These are phyloP conservation scores for Rhodofomes roseus DNA, from an alignment of 1,284 basidiomycete species.

Conservation along the genomic window DNA sequence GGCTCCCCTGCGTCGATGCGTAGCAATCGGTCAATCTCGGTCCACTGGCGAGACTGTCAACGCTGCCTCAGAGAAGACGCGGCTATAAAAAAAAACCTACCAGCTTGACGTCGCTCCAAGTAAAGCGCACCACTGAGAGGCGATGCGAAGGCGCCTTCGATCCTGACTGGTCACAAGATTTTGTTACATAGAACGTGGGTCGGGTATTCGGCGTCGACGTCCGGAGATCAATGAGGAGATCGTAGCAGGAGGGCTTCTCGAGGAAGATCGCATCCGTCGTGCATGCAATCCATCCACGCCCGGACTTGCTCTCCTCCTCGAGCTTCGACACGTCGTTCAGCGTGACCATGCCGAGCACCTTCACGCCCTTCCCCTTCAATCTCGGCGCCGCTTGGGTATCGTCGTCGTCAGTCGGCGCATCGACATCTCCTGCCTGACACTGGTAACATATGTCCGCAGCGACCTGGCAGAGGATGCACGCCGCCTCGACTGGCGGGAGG, in stretches of 20 bases:
- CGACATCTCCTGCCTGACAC: constrained; percentile 34
- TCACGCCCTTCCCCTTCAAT: constrained; percentile 48
- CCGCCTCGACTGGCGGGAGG: constrained; percentile 70
- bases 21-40: constrained; percentile 65
- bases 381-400: constrained; percentile 21
- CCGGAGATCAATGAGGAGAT: constrained; percentile 73
- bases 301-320: constrained; percentile 47
- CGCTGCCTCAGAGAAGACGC: neutral
- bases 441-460: constrained; percentile 70
- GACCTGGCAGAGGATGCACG: constrained; percentile 71
- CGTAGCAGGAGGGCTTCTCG: constrained; percentile 72
- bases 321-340: constrained; percentile 65
- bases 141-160: constrained; percentile 43
- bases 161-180: constrained; percentile 35
- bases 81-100: constrained; percentile 34
- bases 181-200: constrained; percentile 61
- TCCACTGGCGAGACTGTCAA: constrained; percentile 47
- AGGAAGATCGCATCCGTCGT: constrained; percentile 80
- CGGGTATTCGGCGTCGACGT: constrained; percentile 56
- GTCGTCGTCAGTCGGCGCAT: constrained; percentile 13
- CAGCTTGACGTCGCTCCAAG: constrained; percentile 76
- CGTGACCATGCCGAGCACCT: constrained; percentile 74
- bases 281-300: constrained; percentile 77
- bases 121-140: constrained; percentile 62
- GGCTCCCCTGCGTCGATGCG: constrained; percentile 40